phyloP scores from a whole-genome alignment of 2,329 filamentous ascomycete genomes.

The Alternaria panax region DNA sequence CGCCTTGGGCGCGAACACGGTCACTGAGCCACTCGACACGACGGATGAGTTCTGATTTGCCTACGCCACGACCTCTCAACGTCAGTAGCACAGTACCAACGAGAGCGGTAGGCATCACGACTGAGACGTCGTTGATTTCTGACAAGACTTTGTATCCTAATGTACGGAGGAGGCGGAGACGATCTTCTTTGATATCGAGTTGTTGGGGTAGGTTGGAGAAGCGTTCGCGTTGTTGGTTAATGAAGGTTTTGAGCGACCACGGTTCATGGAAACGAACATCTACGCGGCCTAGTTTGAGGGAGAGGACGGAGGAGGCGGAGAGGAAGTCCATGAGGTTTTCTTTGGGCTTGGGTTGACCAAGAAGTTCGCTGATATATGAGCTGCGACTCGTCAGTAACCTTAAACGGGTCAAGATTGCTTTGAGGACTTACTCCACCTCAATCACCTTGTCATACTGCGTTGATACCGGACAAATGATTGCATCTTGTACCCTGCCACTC shows the following conservation, averaged over 20 bases:
- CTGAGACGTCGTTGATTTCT: conserved; percentile 94
- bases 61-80: conserved; percentile 87
- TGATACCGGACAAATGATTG: conserved; percentile 92
- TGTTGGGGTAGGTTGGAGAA: conserved; percentile 53
- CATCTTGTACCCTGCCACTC: conserved; percentile 86
- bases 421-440: conserved; percentile 67
- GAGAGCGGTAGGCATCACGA: conserved; percentile 96
- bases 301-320: conserved; percentile 86
- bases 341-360: conserved; percentile 94
- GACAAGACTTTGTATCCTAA: conserved; percentile 91
- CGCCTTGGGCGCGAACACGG: conserved; percentile 83
- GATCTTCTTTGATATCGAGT: conserved; percentile 53
- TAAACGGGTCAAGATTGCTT: background rate
- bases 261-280: conserved; percentile 97
- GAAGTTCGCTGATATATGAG: conserved; percentile 91
- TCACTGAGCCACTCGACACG: conserved; percentile 89
- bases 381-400: conserved; percentile 39
- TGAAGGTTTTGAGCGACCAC: conserved; percentile 86
- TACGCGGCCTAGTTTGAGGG: conserved; percentile 85
- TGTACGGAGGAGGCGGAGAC: conserved; percentile 79
- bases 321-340: conserved; percentile 92
- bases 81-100: conserved; percentile 94
- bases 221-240: conserved; percentile 75
- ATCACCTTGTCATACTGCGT: conserved; percentile 99
- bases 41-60: conserved; percentile 82